phyloP scores from a whole-genome alignment of 2,329 filamentous ascomycete genomes.

The Colletotrichum australisinense region DNA sequence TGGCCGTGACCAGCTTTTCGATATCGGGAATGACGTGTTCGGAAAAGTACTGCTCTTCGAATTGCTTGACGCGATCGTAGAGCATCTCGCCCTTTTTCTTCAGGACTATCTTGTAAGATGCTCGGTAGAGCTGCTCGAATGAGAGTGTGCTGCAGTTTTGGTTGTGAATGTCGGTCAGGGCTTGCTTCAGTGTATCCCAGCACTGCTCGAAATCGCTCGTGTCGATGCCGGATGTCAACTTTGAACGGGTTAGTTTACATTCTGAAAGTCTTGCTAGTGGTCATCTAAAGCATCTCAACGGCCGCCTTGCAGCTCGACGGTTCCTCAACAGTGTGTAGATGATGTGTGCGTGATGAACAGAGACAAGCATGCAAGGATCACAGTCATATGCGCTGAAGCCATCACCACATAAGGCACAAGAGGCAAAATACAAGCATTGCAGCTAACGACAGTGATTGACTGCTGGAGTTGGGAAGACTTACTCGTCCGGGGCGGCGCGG shows the following conservation, averaged over 20 bases:
- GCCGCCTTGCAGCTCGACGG: background rate
- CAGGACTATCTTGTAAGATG: constrained; percentile 92
- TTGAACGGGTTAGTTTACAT: background rate
- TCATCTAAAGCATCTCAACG: background rate
- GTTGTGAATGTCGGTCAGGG: constrained; percentile 88
- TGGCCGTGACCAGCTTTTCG: constrained; percentile 75
- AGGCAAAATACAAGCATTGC: background rate
- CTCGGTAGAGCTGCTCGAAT: constrained; percentile 95
- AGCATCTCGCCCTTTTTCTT: constrained; percentile 86
- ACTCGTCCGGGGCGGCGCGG: constrained; percentile 56
- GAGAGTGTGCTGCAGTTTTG: constrained; percentile 91
- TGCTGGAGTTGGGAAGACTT: constrained; percentile 40
- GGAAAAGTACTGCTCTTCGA: constrained; percentile 86
- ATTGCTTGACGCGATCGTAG: constrained; percentile 82
- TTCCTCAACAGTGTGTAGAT: background rate
- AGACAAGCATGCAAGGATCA: too few species aligned
- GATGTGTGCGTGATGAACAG: too few species aligned
- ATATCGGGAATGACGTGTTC: constrained; percentile 79
- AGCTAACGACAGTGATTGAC: background rate
- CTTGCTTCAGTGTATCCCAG: constrained; percentile 82
- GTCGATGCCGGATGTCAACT: constrained; percentile 49
- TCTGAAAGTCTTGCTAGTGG: background rate
- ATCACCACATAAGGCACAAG: background rate
- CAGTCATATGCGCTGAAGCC: background rate
- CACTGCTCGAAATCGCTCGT: constrained; percentile 85